Base-by-base conservation (phyloP, 495 filamentous ascomycete genomes). In the Xylaria acuta region DNA sequence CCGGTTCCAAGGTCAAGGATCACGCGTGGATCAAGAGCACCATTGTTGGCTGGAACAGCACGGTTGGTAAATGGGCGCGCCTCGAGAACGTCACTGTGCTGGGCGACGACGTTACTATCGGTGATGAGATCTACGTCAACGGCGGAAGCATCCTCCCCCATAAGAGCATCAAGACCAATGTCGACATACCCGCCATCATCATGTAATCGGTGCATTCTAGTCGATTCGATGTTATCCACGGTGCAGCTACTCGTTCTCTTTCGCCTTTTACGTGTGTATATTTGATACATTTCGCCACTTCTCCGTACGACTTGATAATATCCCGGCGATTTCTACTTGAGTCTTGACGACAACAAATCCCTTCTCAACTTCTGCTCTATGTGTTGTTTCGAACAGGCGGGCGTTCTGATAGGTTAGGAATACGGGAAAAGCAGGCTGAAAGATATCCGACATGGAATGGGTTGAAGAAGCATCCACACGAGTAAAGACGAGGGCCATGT, bases 1-100 rank as follows among this genome's bases (percentile, higher is more conserved):
- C 90, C 71, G 92, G 93, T 76, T 92, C 92, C 80, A 98, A 94
- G 85, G 92, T 97, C 79, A 98, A 98, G 89, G 96, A 99, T 81
- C 96, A 99, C 82, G 96, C 96, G 14, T 99, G 96, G 96, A 89
- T 99, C 81, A 99, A 99, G 89, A 95, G 92, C 76, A 97, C 96
- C 75, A 99, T 99, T 80, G 95, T 99, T 16, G 96, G 96, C 75
- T 99, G 96, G 96, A 98, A 98, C 86, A 97, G 93, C 86, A 92
- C 91, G 43, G 93, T 99, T 45, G 96, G 96, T 72, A 91, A 90
- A 76, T 99, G 96, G 96, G 95, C 96, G 69, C 91, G 96, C 72
- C 85, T 99, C 77, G 96, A 99, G 88, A 99, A 99, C 78, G 96
- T 99, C 34, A 94, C 92, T 2, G 96, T 99, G 63, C 89, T 99